Conservation (phyloP, 1,284 basidiomycete genomes). For the Volvariella volvacea region DNA sequence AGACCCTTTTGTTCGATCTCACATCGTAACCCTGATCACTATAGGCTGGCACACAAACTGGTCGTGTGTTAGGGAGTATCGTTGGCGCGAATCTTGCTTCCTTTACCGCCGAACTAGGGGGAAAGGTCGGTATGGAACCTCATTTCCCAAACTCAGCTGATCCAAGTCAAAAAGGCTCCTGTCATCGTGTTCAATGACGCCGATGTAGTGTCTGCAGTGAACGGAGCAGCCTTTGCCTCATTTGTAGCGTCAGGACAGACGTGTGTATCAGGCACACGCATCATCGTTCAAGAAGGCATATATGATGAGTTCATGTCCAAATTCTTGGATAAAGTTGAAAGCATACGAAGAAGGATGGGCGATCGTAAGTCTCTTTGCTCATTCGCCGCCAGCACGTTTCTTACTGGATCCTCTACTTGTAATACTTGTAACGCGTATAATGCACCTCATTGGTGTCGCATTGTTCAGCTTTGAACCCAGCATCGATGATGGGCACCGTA, state of each 20-base stretch:
- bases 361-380: constrained; percentile 46
- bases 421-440: too few relatives aligned
- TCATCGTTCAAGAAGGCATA: constrained; percentile 62
- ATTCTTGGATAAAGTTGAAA: constrained; percentile 57
- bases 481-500: constrained; percentile 70
- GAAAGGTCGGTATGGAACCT: constrained; percentile 45
- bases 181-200: constrained; percentile 74
- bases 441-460: too few relatives aligned
- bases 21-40: neutral
- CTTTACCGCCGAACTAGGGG: constrained; percentile 77
- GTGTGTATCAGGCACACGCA: constrained; percentile 72
- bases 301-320: constrained; percentile 59
- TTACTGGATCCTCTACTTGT: constrained; percentile 1
- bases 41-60: constrained; percentile 73
- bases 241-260: constrained; percentile 84
- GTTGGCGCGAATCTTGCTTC: constrained; percentile 67
- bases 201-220: constrained; percentile 61
- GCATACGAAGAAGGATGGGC: constrained; percentile 65
- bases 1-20: constrained; percentile 4
- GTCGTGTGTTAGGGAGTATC: constrained; percentile 60
- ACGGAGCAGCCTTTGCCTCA: constrained; percentile 75
- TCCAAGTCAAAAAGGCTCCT: constrained; percentile 49
- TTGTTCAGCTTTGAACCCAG: constrained; percentile 54
- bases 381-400: neutral
- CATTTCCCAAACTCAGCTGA: neutral